Evolutionary conservation across 345 rosid genomes (phyloP).

Genomic region (Populus pruinosa): DNA sequence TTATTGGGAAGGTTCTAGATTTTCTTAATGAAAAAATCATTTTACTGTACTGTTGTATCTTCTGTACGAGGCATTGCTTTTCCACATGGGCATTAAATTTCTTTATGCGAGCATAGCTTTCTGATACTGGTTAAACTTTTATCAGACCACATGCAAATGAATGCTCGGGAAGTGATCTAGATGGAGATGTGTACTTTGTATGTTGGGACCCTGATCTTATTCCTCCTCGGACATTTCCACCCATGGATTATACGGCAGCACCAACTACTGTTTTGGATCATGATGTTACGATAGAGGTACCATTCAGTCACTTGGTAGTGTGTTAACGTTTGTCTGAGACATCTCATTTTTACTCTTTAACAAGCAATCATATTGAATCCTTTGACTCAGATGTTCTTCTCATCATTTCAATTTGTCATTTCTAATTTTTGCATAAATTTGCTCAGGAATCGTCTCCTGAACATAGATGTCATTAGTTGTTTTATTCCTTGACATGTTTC

Average conservation of each 20-base stretch:
- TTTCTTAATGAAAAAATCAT: neutral
- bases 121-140: neutral
- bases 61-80: neutral
- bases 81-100: neutral
- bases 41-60: neutral
- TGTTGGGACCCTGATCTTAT: constrained; percentile 39
- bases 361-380: neutral
- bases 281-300: constrained; percentile 34
- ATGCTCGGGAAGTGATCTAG: constrained; percentile 40
- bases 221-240: constrained; percentile 12
- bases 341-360: neutral
- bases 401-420: neutral
- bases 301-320: neutral
- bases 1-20: neutral
- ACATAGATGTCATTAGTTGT: neutral
- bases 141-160: constrained; percentile 40
- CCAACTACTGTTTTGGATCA: constrained; percentile 7
- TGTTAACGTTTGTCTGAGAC: neutral
- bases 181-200: constrained; percentile 42
- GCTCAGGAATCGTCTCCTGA: neutral
- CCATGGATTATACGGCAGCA: constrained; percentile 38
- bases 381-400: neutral
- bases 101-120: neutral
- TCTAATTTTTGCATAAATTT: neutral
- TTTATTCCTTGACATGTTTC: no score